phyloP scores from a whole-genome alignment of 2,329 filamentous ascomycete genomes.

The Penicillium olsonii region DNA sequence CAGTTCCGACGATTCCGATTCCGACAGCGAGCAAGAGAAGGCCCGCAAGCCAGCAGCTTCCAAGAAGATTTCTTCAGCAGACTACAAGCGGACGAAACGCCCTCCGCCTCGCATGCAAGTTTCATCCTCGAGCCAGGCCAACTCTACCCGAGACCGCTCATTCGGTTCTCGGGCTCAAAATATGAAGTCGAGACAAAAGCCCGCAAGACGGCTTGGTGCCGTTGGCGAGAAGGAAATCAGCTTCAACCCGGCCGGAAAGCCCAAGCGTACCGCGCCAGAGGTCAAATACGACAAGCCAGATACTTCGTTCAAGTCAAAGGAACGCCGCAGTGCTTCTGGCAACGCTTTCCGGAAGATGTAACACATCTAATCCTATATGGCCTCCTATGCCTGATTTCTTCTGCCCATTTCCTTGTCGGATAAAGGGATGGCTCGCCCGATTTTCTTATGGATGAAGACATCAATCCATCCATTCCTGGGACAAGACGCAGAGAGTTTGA shows the following conservation, averaged over 20 bases:
- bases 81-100: conserved; percentile 57
- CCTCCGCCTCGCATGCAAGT: conserved; percentile 58
- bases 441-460: background rate
- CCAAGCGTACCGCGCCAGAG: conserved; percentile 29
- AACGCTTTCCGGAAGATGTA: conserved; percentile 52
- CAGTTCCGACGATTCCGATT: conserved; percentile 40
- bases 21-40: conserved; percentile 33
- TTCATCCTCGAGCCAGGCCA: conserved; percentile 52
- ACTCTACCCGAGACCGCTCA: conserved; percentile 53
- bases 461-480: background rate
- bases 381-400: background rate
- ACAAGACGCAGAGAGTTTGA: background rate
- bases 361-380: conserved; percentile 13
- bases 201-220: conserved; percentile 34
- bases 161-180: conserved; percentile 60
- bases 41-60: conserved; percentile 33
- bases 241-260: conserved; percentile 57
- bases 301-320: conserved; percentile 37
- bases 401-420: background rate
- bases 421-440: background rate
- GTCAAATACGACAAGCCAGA: conserved; percentile 22
- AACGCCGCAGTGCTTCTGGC: conserved; percentile 51
- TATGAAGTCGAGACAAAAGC: conserved; percentile 39
- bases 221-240: conserved; percentile 60
- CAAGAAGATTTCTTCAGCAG: conserved; percentile 54